Conservation (phyloP, 1,139 yeast species). For the Geotrichum macrosporum region DNA sequence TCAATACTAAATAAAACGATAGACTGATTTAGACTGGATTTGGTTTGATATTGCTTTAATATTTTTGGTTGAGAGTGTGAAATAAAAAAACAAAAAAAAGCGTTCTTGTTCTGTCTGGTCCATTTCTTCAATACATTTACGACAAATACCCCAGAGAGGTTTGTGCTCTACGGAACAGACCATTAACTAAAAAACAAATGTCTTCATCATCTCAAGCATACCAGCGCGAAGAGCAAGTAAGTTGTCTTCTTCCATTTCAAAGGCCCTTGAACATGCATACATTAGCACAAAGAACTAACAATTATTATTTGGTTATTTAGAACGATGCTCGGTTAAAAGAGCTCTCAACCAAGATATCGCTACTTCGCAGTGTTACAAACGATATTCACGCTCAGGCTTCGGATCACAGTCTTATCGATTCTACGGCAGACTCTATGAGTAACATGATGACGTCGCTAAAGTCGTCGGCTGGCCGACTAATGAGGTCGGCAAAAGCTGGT, state of each 20-base stretch:
- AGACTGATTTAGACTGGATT: no score
- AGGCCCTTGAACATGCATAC: no score
- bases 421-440: constrained; percentile 49
- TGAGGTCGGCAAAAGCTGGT: constrained; percentile 56
- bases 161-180: no score
- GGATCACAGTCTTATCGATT: constrained; percentile 54
- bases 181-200: neutral
- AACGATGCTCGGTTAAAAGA: constrained; percentile 58
- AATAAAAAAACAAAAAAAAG: no score
- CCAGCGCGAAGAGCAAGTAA: constrained; percentile 22
- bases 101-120: no score
- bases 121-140: no score
- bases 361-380: constrained; percentile 56
- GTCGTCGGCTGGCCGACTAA: constrained; percentile 61
- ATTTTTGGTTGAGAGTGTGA: no score
- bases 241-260: constrained; percentile 10
- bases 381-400: constrained; percentile 62
- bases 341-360: constrained; percentile 57
- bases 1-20: no score
- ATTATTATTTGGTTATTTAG: no score
- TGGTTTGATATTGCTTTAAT: no score
- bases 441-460: constrained; percentile 56
- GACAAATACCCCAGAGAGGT: neutral
- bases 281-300: no score
- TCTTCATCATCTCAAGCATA: constrained; percentile 20